These are phyloP conservation scores for Sordariomycetes sp. DNA, from an alignment of 2,329 filamentous ascomycete genomes.

Conservation along the genomic window DNA sequence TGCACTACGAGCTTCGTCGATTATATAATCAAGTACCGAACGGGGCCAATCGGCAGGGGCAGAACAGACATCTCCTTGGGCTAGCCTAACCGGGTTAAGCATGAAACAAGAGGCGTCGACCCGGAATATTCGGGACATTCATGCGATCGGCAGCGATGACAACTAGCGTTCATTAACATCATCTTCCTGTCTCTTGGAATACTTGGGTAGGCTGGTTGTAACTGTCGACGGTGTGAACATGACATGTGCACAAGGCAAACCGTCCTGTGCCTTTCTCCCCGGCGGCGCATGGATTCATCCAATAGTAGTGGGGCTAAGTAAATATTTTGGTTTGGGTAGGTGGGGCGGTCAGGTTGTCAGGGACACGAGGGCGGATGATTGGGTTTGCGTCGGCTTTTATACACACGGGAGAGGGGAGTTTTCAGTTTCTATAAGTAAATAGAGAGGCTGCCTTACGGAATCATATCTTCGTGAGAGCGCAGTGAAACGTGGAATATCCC, in stretches of 20 bases:
- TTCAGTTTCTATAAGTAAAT: background rate
- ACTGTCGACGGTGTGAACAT: background rate
- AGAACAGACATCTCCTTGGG: background rate
- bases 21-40: background rate
- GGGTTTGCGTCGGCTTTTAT: background rate
- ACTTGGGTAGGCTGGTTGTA: too few species aligned
- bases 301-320: background rate
- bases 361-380: background rate
- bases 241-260: background rate
- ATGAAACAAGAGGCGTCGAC: background rate
- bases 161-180: background rate
- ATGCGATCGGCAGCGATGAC: too few species aligned
- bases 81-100: background rate
- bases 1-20: background rate
- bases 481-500: too few species aligned
- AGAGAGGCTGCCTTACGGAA: background rate
- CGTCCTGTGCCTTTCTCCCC: background rate
- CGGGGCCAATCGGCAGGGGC: background rate
- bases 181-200: background rate
- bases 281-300: background rate
- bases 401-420: background rate
- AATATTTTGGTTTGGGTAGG: background rate
- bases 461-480: too few species aligned
- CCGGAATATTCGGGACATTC: background rate
- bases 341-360: background rate